These are phyloP conservation scores for Wickerhamomyces pijperi DNA, from an alignment of 805 yeast genomes.

Conservation along the genomic window DNA sequence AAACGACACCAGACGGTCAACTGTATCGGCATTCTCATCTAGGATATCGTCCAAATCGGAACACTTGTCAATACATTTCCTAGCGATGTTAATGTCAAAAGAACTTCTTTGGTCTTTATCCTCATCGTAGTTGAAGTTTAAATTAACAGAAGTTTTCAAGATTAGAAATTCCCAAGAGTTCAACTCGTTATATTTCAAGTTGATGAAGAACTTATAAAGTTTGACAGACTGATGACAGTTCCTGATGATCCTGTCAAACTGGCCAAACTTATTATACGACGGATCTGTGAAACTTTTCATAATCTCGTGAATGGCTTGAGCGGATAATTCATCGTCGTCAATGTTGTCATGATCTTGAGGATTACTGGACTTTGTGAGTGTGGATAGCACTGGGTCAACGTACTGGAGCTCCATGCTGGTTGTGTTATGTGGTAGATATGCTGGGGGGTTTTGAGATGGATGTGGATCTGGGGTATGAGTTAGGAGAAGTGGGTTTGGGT, in stretches of 20 bases:
- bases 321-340: slow-evolving; percentile 1
- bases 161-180: slow-evolving; percentile 24
- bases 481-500: too few species aligned
- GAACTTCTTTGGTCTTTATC: slow-evolving; percentile 12
- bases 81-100: slow-evolving; percentile 44
- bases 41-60: slow-evolving; percentile 28
- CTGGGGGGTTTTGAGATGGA: too few species aligned
- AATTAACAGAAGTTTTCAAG: slow-evolving; percentile 17
- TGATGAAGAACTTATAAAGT: slow-evolving; percentile 17
- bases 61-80: slow-evolving; percentile 41
- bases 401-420: slow-evolving; percentile 3
- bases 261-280: slow-evolving; percentile 2
- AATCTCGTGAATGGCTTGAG: slow-evolving; percentile 4
- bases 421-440: too few species aligned
- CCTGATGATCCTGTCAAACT: slow-evolving; percentile 9
- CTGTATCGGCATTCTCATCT: slow-evolving; percentile 35
- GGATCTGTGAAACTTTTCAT: slow-evolving; percentile 5
- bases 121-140: slow-evolving; percentile 13
- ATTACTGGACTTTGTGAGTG: slow-evolving; percentile 3
- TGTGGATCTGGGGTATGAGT: too few species aligned
- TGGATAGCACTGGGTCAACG: slow-evolving; percentile 12
- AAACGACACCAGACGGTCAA: slow-evolving; percentile 32
- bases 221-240: slow-evolving; percentile 18
- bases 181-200: slow-evolving; percentile 14
- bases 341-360: not conserved